Conservation (phyloP, 2,329 filamentous ascomycete genomes). For the Hypoxylon sp. region DNA sequence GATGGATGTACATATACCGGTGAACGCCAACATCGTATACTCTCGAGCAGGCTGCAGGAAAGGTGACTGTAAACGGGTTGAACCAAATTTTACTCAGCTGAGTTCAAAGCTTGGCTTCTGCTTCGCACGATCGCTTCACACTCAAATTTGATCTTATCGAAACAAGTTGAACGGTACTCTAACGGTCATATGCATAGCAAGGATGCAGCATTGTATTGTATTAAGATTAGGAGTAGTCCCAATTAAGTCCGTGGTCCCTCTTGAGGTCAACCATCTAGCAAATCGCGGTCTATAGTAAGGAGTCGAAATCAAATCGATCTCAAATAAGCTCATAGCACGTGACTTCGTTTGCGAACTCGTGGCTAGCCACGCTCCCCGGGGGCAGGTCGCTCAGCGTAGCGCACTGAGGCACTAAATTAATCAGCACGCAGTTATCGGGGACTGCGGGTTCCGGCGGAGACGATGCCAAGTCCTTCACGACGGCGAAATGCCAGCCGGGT, state of each 20-base stretch:
- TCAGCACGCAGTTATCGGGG: slow-evolving; percentile 18
- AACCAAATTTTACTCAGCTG: too few relatives aligned
- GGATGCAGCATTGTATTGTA: not conserved
- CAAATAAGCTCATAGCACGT: not conserved
- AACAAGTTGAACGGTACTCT: not conserved
- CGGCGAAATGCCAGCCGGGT: slow-evolving; percentile 13
- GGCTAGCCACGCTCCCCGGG: slow-evolving; percentile 9
- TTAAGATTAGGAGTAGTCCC: not conserved
- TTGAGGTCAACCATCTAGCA: not conserved
- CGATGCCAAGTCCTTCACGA: slow-evolving; percentile 8
- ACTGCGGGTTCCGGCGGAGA: not conserved
- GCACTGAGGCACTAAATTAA: slow-evolving; percentile 11
- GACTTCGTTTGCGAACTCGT: slow-evolving; percentile 10
- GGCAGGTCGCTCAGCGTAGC: slow-evolving; percentile 9
- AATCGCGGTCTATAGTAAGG: not conserved
- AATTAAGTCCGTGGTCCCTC: not conserved
- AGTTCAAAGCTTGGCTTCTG: too few relatives aligned
- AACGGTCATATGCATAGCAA: not conserved
- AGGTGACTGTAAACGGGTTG: too few relatives aligned
- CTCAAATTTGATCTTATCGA: not conserved
- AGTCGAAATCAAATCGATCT: not conserved
- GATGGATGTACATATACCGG: too few relatives aligned
- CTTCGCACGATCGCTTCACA: not conserved
- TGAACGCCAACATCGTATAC: too few relatives aligned
- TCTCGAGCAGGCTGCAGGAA: too few relatives aligned